These are phyloP conservation scores for Fusarium algeriense DNA, from an alignment of 2,329 filamentous ascomycete genomes.

Conservation along the genomic window DNA sequence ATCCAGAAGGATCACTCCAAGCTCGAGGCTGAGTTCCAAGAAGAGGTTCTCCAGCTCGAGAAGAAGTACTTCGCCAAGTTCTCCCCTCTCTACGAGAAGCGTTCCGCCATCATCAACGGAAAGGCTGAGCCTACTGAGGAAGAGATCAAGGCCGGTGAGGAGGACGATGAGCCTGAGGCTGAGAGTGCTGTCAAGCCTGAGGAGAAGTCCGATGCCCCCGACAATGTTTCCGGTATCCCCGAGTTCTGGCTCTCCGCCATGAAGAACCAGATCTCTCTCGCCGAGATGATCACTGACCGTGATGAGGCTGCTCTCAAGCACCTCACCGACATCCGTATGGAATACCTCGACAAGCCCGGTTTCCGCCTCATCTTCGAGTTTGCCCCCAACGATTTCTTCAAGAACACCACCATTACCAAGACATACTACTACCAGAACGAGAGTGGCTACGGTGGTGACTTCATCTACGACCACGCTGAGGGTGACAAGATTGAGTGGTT, in stretches of 20 bases:
- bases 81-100: slow-evolving; percentile 96
- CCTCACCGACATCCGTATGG: slow-evolving; percentile 95
- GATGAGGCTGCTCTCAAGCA: slow-evolving; percentile 94
- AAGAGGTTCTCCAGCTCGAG: slow-evolving; percentile 97
- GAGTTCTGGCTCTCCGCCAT: slow-evolving; percentile 99
- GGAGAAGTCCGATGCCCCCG: slow-evolving; percentile 68
- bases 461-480: slow-evolving; percentile 99
- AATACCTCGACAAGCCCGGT: slow-evolving; percentile 97
- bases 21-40: slow-evolving; percentile 97
- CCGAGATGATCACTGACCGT: slow-evolving; percentile 98
- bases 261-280: slow-evolving; percentile 98
- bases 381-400: slow-evolving; percentile 94
- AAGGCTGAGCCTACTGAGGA: slow-evolving; percentile 84
- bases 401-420: slow-evolving; percentile 97
- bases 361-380: slow-evolving; percentile 99
- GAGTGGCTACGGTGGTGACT: slow-evolving; percentile 97
- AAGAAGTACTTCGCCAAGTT: slow-evolving; percentile 99
- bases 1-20: slow-evolving; percentile 99
- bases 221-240: slow-evolving; percentile 81
- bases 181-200: slow-evolving; percentile 71
- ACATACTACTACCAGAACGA: slow-evolving; percentile 99
- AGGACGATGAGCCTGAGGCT: slow-evolving; percentile 79
- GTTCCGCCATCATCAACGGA: slow-evolving; percentile 92
- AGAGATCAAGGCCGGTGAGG: slow-evolving; percentile 88
- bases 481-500: slow-evolving; percentile 99